phyloP scores from a whole-genome alignment of 176 grass and related monocot species.

The Musa schizocarpa region DNA sequence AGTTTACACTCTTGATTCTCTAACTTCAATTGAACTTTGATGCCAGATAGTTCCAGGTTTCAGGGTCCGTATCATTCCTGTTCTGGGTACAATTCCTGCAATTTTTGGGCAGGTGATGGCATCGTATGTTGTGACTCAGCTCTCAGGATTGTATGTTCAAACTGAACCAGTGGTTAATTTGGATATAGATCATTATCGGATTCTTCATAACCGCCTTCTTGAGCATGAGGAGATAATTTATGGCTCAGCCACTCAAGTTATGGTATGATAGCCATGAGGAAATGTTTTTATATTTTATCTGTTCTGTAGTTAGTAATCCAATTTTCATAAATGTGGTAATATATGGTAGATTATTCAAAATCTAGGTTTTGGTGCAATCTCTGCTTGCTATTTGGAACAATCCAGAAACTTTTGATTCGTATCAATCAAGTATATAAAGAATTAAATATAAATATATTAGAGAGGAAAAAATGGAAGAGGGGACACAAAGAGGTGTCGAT shows the following conservation, averaged over 20 bases:
- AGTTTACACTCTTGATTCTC: constrained; percentile 10
- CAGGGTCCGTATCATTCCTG: constrained; percentile 91
- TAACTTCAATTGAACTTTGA: constrained; percentile 17
- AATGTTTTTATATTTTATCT: constrained; percentile 5
- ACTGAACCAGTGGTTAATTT: constrained; percentile 85
- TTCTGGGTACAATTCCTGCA: constrained; percentile 85
- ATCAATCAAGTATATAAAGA: background rate
- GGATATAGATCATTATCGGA: constrained; percentile 90
- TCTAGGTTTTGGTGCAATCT: constrained; percentile 4
- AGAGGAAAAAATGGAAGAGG: background rate
- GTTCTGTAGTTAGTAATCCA: background rate
- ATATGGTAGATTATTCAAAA: background rate
- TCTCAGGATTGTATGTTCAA: constrained; percentile 59
- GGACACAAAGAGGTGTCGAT: background rate
- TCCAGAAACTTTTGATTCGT: background rate
- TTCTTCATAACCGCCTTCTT: constrained; percentile 84
- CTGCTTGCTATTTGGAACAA: background rate
- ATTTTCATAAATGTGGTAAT: background rate
- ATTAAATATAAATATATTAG: background rate
- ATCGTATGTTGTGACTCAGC: constrained; percentile 66
- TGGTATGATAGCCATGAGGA: constrained; percentile 44
- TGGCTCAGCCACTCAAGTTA: constrained; percentile 66
- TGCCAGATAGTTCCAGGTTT: constrained; percentile 86
- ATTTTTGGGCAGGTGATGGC: constrained; percentile 98
- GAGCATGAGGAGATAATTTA: constrained; percentile 83